Evolutionary conservation across 2,329 filamentous ascomycete species (phyloP).

Genomic region (Aspergillus cejpii): DNA sequence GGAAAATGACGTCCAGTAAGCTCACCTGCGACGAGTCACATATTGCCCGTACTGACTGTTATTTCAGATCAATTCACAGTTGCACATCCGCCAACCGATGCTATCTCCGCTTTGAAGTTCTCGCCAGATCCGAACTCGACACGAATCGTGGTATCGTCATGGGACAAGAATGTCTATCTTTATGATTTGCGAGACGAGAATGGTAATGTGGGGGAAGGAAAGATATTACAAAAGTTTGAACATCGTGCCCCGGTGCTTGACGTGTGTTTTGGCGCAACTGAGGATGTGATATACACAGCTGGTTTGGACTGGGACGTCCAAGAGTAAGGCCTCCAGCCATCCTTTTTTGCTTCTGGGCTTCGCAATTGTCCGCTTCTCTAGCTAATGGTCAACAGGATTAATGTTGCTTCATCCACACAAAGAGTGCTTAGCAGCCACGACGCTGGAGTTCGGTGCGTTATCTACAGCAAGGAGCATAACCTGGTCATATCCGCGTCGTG

Average conservation of each 20-base stretch:
- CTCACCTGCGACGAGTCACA: neutral
- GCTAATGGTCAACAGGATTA: slow-evolving; percentile 46
- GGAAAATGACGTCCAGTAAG: slow-evolving; percentile 42
- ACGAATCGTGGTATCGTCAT: slow-evolving; percentile 82
- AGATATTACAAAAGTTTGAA: slow-evolving; percentile 65
- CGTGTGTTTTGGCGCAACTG: slow-evolving; percentile 78
- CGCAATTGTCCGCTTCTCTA: neutral
- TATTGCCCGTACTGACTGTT: slow-evolving; percentile 3
- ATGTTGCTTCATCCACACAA: slow-evolving; percentile 65
- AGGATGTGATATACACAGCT: slow-evolving; percentile 76
- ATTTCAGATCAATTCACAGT: slow-evolving; percentile 69
- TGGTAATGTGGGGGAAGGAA: slow-evolving; percentile 51
- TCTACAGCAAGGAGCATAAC: slow-evolving; percentile 68
- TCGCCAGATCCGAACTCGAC: slow-evolving; percentile 67
- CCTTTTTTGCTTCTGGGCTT: neutral
- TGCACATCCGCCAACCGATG: slow-evolving; percentile 73
- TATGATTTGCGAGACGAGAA: slow-evolving; percentile 64
- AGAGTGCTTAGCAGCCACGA: slow-evolving; percentile 71
- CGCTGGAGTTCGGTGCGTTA: slow-evolving; percentile 72
- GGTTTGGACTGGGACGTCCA: slow-evolving; percentile 83
- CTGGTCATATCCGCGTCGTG: slow-evolving; percentile 86
- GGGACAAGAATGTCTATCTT: slow-evolving; percentile 86
- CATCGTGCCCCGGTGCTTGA: slow-evolving; percentile 82
- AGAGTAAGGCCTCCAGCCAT: slow-evolving; percentile 46
- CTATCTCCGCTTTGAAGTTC: slow-evolving; percentile 80